Evolutionary conservation across 176 grass and related monocot genomes (phyloP).

Genomic region (Hsuehochloa calcarea): DNA sequence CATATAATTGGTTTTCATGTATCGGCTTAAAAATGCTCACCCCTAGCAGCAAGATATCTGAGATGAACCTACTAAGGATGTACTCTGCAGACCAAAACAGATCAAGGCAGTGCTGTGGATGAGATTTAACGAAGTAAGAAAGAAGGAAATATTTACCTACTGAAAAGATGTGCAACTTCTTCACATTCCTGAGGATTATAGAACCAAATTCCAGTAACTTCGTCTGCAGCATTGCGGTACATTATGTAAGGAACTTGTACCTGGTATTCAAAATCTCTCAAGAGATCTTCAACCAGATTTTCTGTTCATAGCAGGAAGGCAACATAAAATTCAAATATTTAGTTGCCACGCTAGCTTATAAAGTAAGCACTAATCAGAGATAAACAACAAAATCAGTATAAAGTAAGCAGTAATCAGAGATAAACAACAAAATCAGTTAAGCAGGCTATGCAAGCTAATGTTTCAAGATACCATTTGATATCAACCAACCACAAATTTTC

Average conservation of each 20-base stretch:
- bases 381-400: constrained; percentile 8
- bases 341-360: neutral
- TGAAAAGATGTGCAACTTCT: constrained; percentile 54
- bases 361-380: neutral
- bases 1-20: neutral
- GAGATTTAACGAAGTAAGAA: neutral
- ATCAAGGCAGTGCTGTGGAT: neutral
- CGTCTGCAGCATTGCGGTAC: constrained; percentile 47
- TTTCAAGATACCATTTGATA: neutral
- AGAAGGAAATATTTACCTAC: constrained; percentile 36
- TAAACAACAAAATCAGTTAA: constrained; percentile 11
- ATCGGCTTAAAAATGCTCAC: neutral
- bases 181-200: constrained; percentile 58
- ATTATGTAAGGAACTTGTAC: constrained; percentile 52
- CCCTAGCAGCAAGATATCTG: neutral
- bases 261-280: constrained; percentile 49
- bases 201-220: constrained; percentile 69
- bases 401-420: neutral
- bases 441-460: neutral
- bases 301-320: constrained; percentile 44
- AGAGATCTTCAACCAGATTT: constrained; percentile 56
- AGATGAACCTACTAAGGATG: neutral
- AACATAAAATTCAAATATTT: neutral
- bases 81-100: neutral
- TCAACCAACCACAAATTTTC: neutral